phyloP scores from a whole-genome alignment of 495 filamentous ascomycete species.

The Lentithecium fluviatile region DNA sequence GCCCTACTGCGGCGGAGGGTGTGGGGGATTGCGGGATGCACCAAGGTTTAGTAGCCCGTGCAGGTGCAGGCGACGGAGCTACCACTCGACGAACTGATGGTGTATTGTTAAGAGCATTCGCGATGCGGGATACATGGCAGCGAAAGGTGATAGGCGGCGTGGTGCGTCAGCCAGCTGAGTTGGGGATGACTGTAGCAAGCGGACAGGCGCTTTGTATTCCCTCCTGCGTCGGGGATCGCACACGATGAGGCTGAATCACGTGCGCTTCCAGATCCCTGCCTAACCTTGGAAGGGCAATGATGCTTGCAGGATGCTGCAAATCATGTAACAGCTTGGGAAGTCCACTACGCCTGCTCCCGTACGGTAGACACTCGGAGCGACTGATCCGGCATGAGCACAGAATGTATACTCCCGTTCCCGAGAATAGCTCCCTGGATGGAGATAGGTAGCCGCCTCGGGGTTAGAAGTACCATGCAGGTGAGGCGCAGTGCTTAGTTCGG shows the following conservation, averaged over 20 bases:
- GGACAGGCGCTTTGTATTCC: background rate
- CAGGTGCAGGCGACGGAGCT: too few relatives aligned
- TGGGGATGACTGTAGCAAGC: background rate
- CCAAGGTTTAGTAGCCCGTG: too few relatives aligned
- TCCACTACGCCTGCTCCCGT: too few relatives aligned
- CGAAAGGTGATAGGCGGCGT: background rate
- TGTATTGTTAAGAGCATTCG: too few relatives aligned
- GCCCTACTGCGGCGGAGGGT: too few relatives aligned
- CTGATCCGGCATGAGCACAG: too few relatives aligned
- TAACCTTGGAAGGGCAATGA: background rate
- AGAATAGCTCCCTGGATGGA: background rate
- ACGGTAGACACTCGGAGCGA: too few relatives aligned
- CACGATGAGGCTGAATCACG: conserved; percentile 1
- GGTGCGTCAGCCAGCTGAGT: background rate
- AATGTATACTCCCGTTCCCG: too few relatives aligned
- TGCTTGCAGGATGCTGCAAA: background rate
- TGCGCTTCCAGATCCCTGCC: background rate
- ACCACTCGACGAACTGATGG: too few relatives aligned
- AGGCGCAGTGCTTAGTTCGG: background rate
- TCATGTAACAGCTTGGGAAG: too few relatives aligned
- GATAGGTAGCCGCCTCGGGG: background rate
- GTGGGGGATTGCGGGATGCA: too few relatives aligned
- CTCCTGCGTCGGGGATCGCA: background rate
- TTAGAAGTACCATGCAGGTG: background rate
- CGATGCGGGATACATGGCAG: background rate